Conservation (phyloP, 2,329 filamentous ascomycete species). For the Fusarium sp. region DNA sequence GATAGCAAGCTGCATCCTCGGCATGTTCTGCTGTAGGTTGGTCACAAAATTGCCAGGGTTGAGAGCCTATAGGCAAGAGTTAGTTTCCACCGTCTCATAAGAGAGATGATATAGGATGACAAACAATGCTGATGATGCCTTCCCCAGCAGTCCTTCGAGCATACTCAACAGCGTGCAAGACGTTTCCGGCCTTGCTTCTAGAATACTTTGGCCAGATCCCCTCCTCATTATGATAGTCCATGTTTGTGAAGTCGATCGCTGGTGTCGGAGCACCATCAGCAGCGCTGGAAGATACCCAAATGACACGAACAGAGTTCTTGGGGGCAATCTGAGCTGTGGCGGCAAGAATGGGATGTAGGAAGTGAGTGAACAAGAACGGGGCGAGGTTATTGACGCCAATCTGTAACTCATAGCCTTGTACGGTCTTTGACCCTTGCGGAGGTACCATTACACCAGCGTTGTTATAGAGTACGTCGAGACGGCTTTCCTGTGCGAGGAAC, state of each 20-base stretch:
- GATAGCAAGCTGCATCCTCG: not conserved
- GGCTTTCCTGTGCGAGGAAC: conserved; percentile 50
- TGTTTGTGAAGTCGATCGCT: not conserved
- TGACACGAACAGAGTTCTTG: conserved; percentile 40
- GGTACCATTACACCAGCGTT: conserved; percentile 54
- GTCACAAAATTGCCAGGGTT: not conserved
- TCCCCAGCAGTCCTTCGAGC: not conserved
- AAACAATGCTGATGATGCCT: not conserved
- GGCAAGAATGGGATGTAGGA: conserved; percentile 37
- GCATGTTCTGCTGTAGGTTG: not conserved
- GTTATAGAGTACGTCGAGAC: conserved; percentile 55
- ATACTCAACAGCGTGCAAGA: not conserved
- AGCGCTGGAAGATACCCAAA: conserved; percentile 32
- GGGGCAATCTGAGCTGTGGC: conserved; percentile 45
- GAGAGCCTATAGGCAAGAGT: not conserved
- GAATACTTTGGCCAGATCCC: not conserved
- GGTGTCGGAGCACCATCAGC: not conserved
- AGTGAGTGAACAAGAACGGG: conserved; percentile 51
- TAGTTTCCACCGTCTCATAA: not conserved
- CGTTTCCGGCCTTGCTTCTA: not conserved
- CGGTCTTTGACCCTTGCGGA: conserved; percentile 49
- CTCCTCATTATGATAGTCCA: not conserved
- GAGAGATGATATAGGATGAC: not conserved
- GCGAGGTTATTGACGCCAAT: conserved; percentile 53
- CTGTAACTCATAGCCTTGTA: conserved; percentile 53